Evolutionary conservation across 352 stramenopile genomes (phyloP).

Genomic region (Phytophthora citricola): DNA sequence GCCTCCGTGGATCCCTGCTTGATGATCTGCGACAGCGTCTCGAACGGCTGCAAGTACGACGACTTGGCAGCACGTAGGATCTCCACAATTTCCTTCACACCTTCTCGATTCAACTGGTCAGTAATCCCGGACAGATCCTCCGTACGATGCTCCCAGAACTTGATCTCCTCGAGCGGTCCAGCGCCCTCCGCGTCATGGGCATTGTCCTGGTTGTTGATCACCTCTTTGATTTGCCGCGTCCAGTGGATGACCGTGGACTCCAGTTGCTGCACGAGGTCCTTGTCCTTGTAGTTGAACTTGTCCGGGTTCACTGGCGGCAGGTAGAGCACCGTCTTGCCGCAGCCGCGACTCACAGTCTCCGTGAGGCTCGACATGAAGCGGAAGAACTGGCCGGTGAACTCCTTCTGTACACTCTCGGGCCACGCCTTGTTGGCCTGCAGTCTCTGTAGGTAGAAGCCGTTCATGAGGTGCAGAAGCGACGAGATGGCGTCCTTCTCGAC

Average conservation of each 20-base stretch:
- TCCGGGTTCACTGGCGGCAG: slow-evolving; percentile 83
- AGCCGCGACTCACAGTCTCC: slow-evolving; percentile 90
- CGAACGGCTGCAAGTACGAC: slow-evolving; percentile 93
- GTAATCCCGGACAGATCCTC: slow-evolving; percentile 94
- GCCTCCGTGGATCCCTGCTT: slow-evolving; percentile 92
- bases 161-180: slow-evolving; percentile 95
- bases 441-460: slow-evolving; percentile 83
- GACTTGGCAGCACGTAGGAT: slow-evolving; percentile 90
- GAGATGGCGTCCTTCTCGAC: slow-evolving; percentile 80
- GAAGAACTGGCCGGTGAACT: slow-evolving; percentile 95
- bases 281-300: slow-evolving; percentile 91
- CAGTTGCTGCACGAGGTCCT: slow-evolving; percentile 96
- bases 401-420: slow-evolving; percentile 94
- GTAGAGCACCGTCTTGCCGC: slow-evolving; percentile 95
- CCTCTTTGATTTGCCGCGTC: slow-evolving; percentile 97
- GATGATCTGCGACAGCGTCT: slow-evolving; percentile 93
- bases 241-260: slow-evolving; percentile 97
- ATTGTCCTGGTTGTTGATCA: slow-evolving; percentile 96
- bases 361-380: slow-evolving; percentile 96
- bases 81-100: slow-evolving; percentile 92
- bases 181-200: slow-evolving; percentile 90
- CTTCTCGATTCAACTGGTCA: slow-evolving; percentile 91
- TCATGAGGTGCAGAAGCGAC: slow-evolving; percentile 87
- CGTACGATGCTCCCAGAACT: slow-evolving; percentile 95
- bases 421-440: slow-evolving; percentile 85